Evolutionary conservation across 176 grass and related monocot species (phyloP).

Genomic region (Zoysia japonica): DNA sequence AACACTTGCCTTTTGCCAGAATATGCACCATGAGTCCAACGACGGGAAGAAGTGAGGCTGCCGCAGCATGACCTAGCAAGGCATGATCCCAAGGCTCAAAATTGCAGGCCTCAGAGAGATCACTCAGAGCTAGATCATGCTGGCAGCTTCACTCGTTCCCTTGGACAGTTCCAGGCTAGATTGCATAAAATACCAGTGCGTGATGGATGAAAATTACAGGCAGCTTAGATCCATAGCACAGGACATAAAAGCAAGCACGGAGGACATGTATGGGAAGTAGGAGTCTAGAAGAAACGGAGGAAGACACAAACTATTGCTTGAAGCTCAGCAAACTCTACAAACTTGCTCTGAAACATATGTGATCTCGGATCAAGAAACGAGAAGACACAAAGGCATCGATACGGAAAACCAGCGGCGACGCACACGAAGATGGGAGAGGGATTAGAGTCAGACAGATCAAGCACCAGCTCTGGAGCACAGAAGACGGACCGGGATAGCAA

Average conservation of each 20-base stretch:
- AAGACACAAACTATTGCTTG: neutral
- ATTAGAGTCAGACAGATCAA: too few species aligned
- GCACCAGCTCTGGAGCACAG: too few species aligned
- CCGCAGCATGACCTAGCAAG: constrained; percentile 96
- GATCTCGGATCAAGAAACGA: neutral
- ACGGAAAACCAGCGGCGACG: neutral
- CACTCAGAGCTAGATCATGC: constrained; percentile 95
- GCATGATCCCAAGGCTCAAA: constrained; percentile 43
- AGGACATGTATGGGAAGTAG: neutral
- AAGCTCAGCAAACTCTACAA: neutral
- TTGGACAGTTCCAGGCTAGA: constrained; percentile 47
- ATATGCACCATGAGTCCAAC: constrained; percentile 22
- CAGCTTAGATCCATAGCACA: neutral
- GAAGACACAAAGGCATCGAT: neutral
- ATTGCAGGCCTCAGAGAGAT: constrained; percentile 21
- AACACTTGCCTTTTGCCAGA: constrained; percentile 8
- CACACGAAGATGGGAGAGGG: neutral
- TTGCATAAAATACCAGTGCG: constrained; percentile 50
- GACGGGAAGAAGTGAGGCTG: constrained; percentile 92
- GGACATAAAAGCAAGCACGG: neutral
- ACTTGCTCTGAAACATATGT: neutral
- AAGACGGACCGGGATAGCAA: too few species aligned
- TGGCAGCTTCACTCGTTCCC: constrained; percentile 99
- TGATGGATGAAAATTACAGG: neutral
- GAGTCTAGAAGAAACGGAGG: neutral